phyloP scores from a whole-genome alignment of 2,329 filamentous ascomycete species.

The Talaromyces sp. region DNA sequence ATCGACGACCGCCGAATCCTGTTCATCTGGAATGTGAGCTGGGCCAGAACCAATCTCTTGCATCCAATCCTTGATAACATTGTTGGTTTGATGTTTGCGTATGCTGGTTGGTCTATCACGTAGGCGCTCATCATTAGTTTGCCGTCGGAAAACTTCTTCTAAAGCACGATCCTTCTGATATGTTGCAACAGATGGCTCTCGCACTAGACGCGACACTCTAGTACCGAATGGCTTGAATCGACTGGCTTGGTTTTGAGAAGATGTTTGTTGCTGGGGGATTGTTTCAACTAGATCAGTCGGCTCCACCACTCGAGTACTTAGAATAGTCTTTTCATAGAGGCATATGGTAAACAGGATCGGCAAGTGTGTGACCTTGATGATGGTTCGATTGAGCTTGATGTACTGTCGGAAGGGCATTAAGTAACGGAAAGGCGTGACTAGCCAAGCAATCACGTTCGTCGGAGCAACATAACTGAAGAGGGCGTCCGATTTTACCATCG shows the following conservation, averaged over 20 bases:
- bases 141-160: constrained; percentile 84
- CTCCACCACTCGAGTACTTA: constrained; percentile 76
- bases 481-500: constrained; percentile 97
- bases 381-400: constrained; percentile 80
- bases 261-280: constrained; percentile 52
- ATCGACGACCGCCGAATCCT: constrained; percentile 62
- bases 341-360: constrained; percentile 86
- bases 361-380: constrained; percentile 90
- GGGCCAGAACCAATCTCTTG: constrained; percentile 63
- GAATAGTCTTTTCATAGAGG: constrained; percentile 77
- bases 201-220: constrained; percentile 61
- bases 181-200: constrained; percentile 84
- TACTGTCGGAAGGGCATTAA: constrained; percentile 78
- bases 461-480: constrained; percentile 93
- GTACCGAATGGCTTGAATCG: constrained; percentile 73
- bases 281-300: constrained; percentile 84
- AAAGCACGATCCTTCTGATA: constrained; percentile 87
- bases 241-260: constrained; percentile 54
- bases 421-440: constrained; percentile 80
- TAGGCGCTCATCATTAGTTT: constrained; percentile 64
- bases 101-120: constrained; percentile 60
- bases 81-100: constrained; percentile 72
- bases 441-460: constrained; percentile 87
- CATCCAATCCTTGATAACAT: constrained; percentile 90
- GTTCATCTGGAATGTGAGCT: constrained; percentile 61